Evolutionary conservation across 352 stramenopile species (phyloP).

Genomic region (Elongisporangium prolatum): DNA sequence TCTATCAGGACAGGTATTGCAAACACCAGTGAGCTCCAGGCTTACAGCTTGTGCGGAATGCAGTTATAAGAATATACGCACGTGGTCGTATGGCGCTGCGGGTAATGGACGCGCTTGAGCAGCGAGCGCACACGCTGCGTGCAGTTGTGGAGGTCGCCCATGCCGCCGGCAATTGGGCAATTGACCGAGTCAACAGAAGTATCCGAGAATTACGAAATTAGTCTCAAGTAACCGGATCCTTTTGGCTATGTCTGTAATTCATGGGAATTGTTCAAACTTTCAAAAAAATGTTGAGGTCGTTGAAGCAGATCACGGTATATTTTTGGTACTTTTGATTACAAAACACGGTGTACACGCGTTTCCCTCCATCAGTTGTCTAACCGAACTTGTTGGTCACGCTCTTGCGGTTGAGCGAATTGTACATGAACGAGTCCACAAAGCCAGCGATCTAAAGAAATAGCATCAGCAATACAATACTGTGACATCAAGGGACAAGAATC

Average conservation of each 20-base stretch:
- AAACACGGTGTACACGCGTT: neutral
- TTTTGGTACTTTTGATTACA: neutral
- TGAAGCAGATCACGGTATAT: neutral
- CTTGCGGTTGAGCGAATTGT: conserved; percentile 73
- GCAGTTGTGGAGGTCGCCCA: conserved; percentile 48
- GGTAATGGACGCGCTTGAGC: conserved; percentile 46
- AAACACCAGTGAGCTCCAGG: neutral
- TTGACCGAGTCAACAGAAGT: neutral
- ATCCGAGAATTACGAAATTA: neutral
- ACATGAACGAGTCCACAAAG: conserved; percentile 86
- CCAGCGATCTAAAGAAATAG: conserved; percentile 56
- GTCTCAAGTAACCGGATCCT: neutral
- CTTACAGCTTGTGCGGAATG: neutral
- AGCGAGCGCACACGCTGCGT: conserved; percentile 52
- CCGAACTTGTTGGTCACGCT: conserved; percentile 29
- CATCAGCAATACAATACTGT: neutral
- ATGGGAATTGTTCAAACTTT: neutral
- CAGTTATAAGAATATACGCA: conserved; percentile 5
- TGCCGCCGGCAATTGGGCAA: conserved; percentile 2
- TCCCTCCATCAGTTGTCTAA: conserved; percentile 8
- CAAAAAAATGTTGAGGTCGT: neutral
- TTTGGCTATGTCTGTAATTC: neutral
- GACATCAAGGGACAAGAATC: too few relatives aligned
- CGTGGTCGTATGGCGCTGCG: conserved; percentile 27
- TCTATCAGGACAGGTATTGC: conserved; percentile 2